phyloP scores from a whole-genome alignment of 2,329 filamentous ascomycete species.

The Elsinoe fawcettii region DNA sequence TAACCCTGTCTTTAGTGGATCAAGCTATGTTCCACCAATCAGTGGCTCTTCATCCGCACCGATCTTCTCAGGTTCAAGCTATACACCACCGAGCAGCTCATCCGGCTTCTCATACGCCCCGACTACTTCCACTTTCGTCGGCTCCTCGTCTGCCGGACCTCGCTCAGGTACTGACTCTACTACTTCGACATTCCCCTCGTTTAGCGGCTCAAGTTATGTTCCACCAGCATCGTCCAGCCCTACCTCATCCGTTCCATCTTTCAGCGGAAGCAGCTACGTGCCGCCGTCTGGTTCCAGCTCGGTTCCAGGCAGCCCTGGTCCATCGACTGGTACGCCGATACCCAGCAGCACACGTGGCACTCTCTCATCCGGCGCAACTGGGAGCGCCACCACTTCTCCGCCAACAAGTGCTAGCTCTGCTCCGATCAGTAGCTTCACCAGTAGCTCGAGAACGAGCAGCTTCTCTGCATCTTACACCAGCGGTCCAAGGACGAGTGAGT shows the following conservation, averaged over 20 bases:
- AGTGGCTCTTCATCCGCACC: neutral
- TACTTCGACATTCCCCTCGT: neutral
- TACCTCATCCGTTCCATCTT: neutral
- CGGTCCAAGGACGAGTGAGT: constrained; percentile 8
- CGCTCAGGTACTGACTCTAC: neutral
- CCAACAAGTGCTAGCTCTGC: neutral
- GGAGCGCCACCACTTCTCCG: neutral
- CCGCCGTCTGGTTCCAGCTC: neutral
- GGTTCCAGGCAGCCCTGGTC: neutral
- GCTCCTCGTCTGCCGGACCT: neutral
- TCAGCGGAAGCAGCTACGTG: constrained; percentile 3
- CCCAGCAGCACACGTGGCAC: neutral
- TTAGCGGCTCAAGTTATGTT: constrained; percentile 9
- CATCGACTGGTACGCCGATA: neutral
- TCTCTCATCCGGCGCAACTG: neutral
- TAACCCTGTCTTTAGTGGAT: neutral
- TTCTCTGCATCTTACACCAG: neutral
- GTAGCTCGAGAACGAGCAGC: neutral
- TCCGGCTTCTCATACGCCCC: neutral
- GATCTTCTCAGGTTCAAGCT: neutral
- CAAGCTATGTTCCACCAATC: neutral
- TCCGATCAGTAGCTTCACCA: neutral
- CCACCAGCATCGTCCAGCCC: neutral
- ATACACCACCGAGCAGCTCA: neutral
- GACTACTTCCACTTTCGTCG: neutral